Conservation (phyloP, 2,329 filamentous ascomycete species). For the Trichophyton rubrum region DNA sequence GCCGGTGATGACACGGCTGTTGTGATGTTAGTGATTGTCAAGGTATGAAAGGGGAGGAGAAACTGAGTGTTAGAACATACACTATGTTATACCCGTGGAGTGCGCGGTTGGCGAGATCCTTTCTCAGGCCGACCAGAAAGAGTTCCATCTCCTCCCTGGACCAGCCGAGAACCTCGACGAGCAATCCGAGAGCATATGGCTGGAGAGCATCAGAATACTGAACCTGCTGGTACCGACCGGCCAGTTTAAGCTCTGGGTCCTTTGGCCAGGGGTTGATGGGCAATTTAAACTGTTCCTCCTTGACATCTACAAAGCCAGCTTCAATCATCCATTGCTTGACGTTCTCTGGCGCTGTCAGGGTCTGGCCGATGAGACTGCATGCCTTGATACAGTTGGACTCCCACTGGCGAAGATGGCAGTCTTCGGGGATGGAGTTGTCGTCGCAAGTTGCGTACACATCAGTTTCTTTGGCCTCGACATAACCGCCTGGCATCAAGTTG, state of each 20-base stretch:
- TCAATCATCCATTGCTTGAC: conserved; percentile 43
- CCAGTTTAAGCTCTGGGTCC: conserved; percentile 9
- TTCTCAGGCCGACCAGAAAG: conserved; percentile 3
- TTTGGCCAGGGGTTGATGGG: conserved; percentile 21
- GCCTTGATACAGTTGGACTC: conserved; percentile 33
- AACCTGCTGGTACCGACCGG: conserved; percentile 2
- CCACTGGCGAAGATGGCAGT: conserved; percentile 28
- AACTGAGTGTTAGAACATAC: neutral
- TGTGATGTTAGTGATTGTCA: neutral
- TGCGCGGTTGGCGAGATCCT: conserved; percentile 4
- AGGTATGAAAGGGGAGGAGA: too few relatives aligned
- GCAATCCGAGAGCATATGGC: conserved; percentile 4
- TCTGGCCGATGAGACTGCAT: conserved; percentile 32
- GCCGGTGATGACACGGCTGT: conserved; percentile 1
- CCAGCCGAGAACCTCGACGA: conserved; percentile 7
- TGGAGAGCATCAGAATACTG: conserved; percentile 6
- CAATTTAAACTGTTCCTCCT: conserved; percentile 29
- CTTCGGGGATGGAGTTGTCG: conserved; percentile 9
- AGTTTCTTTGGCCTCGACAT: conserved; percentile 32
- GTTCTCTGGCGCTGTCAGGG: conserved; percentile 42
- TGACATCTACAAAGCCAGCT: conserved; percentile 46
- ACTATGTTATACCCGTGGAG: conserved; percentile 7
- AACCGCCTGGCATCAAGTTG: conserved; percentile 47
- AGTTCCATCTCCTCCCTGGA: conserved; percentile 5
- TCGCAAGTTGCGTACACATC: conserved; percentile 10